Evolutionary conservation across 768 basidiomycete species (phyloP), one percentile per base, ranked within the genome.

Genomic region (Boletus rubescentipes): DNA sequence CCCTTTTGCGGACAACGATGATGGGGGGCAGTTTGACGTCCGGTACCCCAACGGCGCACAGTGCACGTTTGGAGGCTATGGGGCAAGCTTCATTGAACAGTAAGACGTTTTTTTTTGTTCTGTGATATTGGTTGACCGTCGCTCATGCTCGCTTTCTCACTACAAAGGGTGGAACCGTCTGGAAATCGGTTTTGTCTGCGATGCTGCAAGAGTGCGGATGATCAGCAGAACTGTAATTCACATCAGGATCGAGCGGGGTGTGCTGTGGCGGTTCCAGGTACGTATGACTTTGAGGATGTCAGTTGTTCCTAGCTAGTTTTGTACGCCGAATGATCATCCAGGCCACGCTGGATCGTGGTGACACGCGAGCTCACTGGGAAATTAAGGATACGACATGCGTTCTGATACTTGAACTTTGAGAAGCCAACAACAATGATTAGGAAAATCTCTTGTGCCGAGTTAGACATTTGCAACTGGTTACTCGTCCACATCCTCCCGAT

Each of bases 21-120:
- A 70, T 5, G 80, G 79, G 7, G 79, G 80, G 10, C 79, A 81
- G 58, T 74, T 79, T 53, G 80, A 81, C 45, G 69, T 75, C 39
- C 73, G 79, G 21, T 81, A 73, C 59, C 80, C 79, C 2, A 75
- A 81, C 46, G 79, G 79, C n/a, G 79, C 80, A 20, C 76, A 78
- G 45, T 81, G 80, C 64, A 71, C 72, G 4, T 81, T 76, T 53
- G 79, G 80, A 38, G 79, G 79, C 5, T 75, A 73, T 40, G 78
- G 74, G 6, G 77, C 78, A 36, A 81, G 79, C 51, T 81, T 81
- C 54, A 79, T 81, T 36, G 72, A 80, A 61, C 71, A 73, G 80
- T 80, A 53, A 59, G 78, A 37, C 14, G 0, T 26, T 40, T 18
- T 2, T 58, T 37, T 2, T 1, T 40, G 9, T 30, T 14, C 5